phyloP scores from a whole-genome alignment of 495 filamentous ascomycete genomes.

The Penicillium mononematosum region DNA sequence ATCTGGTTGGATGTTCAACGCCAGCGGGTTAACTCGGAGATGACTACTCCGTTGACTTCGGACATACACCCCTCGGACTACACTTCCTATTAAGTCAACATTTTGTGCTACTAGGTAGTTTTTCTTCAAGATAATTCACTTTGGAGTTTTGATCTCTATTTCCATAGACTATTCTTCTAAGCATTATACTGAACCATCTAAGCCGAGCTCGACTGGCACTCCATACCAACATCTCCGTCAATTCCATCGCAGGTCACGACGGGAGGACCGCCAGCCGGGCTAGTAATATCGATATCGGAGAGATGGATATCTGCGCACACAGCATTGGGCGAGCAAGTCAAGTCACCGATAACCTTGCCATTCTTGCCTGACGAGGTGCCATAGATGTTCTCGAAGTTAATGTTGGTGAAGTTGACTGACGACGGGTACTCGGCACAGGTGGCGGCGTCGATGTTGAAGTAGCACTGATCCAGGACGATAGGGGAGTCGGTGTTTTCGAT shows the following conservation, averaged over 20 bases:
- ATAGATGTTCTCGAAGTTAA: conserved; percentile 55
- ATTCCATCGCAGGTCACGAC: conserved; percentile 54
- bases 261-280: conserved; percentile 44
- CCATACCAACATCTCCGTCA: conserved; percentile 48
- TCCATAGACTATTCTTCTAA: background rate
- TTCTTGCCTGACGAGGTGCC: conserved; percentile 52
- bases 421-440: conserved; percentile 52
- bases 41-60: background rate
- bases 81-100: background rate
- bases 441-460: conserved; percentile 53
- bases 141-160: background rate
- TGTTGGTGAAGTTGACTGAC: conserved; percentile 53
- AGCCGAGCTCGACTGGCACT: conserved; percentile 29
- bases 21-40: background rate
- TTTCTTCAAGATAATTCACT: background rate
- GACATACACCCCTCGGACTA: background rate
- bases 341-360: conserved; percentile 47
- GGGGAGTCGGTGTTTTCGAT: conserved; percentile 55
- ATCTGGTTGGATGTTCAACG: background rate
- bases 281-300: conserved; percentile 50
- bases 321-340: conserved; percentile 53
- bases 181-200: background rate
- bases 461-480: conserved; percentile 56
- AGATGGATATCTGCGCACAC: conserved; percentile 54
- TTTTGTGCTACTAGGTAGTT: background rate